Percentiles rank a stretch among this genome's conserved stretches.
phyloP scores from a whole-genome alignment of 164 flowering plant genomes.

The Magnolia changhungtana region DNA sequence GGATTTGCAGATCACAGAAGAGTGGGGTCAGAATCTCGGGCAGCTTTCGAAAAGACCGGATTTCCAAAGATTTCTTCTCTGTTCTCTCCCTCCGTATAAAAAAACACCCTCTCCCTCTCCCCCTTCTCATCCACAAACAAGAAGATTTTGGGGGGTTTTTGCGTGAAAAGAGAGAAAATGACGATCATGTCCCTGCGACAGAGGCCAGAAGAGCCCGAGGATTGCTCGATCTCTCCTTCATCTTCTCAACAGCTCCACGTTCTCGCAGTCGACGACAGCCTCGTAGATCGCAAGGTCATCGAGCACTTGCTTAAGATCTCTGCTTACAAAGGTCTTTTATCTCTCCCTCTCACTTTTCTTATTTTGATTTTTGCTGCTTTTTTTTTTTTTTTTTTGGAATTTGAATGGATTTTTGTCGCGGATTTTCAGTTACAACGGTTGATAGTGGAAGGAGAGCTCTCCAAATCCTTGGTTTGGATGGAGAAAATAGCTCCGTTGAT shows the following conservation, averaged over 20 bases:
- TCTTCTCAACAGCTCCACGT: slow-evolving; percentile 44
- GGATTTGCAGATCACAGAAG: neutral
- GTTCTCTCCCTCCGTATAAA: neutral
- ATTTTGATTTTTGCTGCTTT: too few relatives aligned
- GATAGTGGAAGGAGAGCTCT: slow-evolving; percentile 63
- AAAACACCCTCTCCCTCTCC: neutral
- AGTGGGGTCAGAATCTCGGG: neutral
- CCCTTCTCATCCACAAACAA: neutral
- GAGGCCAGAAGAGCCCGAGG: neutral
- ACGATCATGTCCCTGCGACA: neutral
- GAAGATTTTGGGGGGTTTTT: neutral
- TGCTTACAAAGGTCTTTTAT: slow-evolving; percentile 55
- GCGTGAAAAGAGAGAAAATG: neutral
- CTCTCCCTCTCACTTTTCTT: neutral
- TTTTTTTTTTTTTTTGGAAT: too few relatives aligned
- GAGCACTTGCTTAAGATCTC: slow-evolving; percentile 57
- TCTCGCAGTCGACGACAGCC: slow-evolving; percentile 75
- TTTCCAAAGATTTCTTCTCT: neutral
- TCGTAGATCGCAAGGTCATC: slow-evolving; percentile 57
- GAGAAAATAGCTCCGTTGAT: slow-evolving; percentile 13
- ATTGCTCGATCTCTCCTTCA: neutral
- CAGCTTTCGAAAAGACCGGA: neutral
- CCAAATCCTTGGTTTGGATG: slow-evolving; percentile 55
- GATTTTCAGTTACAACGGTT: slow-evolving; percentile 63
- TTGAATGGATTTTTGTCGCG: neutral